Conservation (phyloP, 352 stramenopile genomes). For the Globisporangium viniferum region DNA sequence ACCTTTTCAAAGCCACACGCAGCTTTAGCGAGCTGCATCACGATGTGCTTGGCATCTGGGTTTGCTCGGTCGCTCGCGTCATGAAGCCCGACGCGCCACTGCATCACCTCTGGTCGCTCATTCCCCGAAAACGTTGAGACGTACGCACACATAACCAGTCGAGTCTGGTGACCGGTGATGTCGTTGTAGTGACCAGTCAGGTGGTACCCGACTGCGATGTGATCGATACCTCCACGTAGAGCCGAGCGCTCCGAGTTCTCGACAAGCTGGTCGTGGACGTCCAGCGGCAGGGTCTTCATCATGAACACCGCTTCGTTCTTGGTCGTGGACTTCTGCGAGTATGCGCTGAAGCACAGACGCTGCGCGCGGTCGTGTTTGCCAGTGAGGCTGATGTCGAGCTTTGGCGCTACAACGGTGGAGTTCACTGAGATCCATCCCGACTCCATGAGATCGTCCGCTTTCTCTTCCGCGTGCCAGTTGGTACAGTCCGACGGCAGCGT, state of each 20-base stretch:
- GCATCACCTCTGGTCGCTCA: constrained; percentile 13
- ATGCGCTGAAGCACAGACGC: constrained; percentile 57
- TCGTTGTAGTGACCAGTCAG: constrained; percentile 45
- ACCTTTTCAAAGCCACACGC: constrained; percentile 52
- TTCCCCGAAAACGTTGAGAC: constrained; percentile 14
- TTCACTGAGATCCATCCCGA: constrained; percentile 45
- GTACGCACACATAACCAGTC: constrained; percentile 62
- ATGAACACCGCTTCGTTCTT: constrained; percentile 59
- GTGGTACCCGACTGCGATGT: constrained; percentile 66
- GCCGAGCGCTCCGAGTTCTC: constrained; percentile 16
- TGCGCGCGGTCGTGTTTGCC: constrained; percentile 35
- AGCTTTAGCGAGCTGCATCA: constrained; percentile 46
- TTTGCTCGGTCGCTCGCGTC: constrained; percentile 18
- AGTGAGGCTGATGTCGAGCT: constrained; percentile 27
- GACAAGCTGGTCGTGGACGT: constrained; percentile 39
- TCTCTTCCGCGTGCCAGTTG: constrained; percentile 18
- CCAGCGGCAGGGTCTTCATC: constrained; percentile 55
- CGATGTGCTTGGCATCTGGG: constrained; percentile 43
- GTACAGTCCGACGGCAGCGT: constrained; percentile 15
- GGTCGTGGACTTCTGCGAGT: constrained; percentile 37
- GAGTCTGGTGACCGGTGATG: constrained; percentile 48
- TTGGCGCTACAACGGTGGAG: constrained; percentile 44
- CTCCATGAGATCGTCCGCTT: constrained; percentile 28
- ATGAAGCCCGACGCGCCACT: constrained; percentile 12
- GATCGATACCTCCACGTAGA: constrained; percentile 37